phyloP scores from a whole-genome alignment of 169 alveolate genomes.

The Eimeria necatrix region DNA sequence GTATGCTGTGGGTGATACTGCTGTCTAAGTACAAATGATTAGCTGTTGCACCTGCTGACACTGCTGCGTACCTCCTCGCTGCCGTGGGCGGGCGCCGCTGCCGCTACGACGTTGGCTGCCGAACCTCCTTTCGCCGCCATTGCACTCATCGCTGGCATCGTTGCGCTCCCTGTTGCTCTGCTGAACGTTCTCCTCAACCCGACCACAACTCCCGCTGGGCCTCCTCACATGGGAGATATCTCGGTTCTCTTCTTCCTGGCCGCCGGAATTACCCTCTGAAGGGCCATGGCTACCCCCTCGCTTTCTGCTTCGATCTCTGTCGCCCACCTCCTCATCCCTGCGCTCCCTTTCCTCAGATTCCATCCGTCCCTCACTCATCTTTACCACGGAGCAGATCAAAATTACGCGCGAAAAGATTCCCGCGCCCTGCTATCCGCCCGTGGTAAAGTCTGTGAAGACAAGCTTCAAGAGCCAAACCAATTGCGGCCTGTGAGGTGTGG shows the following conservation, averaged over 20 bases:
- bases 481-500: slow-evolving; percentile 55
- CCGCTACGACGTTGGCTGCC: slow-evolving; percentile 79
- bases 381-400: background rate
- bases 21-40: slow-evolving; percentile 59
- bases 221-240: slow-evolving; percentile 57
- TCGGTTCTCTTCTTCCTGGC: slow-evolving; percentile 72
- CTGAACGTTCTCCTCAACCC: slow-evolving; percentile 66
- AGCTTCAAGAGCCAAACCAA: slow-evolving; percentile 31
- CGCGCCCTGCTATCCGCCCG: slow-evolving; percentile 54
- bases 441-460: slow-evolving; percentile 51
- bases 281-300: slow-evolving; percentile 67
- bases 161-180: slow-evolving; percentile 75
- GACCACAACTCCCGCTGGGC: slow-evolving; percentile 73
- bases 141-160: slow-evolving; percentile 70
- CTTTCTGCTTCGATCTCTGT: slow-evolving; percentile 58
- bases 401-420: slow-evolving; percentile 18
- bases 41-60: slow-evolving; percentile 76
- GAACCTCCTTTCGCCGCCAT: slow-evolving; percentile 78
- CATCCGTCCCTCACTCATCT: slow-evolving; percentile 79
- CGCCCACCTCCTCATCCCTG: slow-evolving; percentile 73
- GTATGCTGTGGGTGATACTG: slow-evolving; percentile 65
- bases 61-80: slow-evolving; percentile 81
- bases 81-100: slow-evolving; percentile 78
- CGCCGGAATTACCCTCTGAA: slow-evolving; percentile 60
- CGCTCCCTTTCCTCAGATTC: slow-evolving; percentile 75